Base-by-base conservation (phyloP, 148 eudicot species). In the Amaranthus palmeri region DNA sequence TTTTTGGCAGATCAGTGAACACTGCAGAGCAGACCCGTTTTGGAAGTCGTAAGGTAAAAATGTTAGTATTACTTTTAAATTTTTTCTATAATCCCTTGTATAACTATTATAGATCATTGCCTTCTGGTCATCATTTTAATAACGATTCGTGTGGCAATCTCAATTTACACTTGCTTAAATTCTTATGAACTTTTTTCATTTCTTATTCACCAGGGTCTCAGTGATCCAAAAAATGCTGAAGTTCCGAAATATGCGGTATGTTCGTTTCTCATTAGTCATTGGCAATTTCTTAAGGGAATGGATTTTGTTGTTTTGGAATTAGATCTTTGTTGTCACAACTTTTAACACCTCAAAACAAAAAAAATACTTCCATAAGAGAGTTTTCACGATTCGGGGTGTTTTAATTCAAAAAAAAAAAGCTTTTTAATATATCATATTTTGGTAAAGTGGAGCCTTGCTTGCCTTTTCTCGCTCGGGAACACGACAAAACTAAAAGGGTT, bases 231-330 rank as follows among this genome's bases (percentile, higher is more conserved):
- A 81, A 88, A 80, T 75, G 41, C 78, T 63, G 97, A 80, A 68
- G 79, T 84, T 63, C 88, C 98, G 4, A 81, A 69, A 85, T 89
- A 84, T 75, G 86, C 86, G 76, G 91, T 88, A 84, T 77, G 90
- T 83, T 25, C 36, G 36, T 25, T 25, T 25, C 36, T 25, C 36
- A 25, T 25, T 25, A 25, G 36, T 25, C 36, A 25, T 25, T 25
- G 36, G 36, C 36, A 25, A 25, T 25, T 25, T 25, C 36, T 25
- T 25, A 25, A 25, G 36, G 2, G 36, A 25, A 25, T 25, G 36
- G 36, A 25, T 25, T 25, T 25, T 25, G 36, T 25, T 48, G 15
- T 48, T 66, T 50, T 53, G 4, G 44, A 15, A 4, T 25, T 61
- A 49, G 43, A 2, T 25, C 6, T 18, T 7, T 4, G 36, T 64